Evolutionary conservation across 768 basidiomycete species (phyloP).

Genomic region (Lactarius vividus): DNA sequence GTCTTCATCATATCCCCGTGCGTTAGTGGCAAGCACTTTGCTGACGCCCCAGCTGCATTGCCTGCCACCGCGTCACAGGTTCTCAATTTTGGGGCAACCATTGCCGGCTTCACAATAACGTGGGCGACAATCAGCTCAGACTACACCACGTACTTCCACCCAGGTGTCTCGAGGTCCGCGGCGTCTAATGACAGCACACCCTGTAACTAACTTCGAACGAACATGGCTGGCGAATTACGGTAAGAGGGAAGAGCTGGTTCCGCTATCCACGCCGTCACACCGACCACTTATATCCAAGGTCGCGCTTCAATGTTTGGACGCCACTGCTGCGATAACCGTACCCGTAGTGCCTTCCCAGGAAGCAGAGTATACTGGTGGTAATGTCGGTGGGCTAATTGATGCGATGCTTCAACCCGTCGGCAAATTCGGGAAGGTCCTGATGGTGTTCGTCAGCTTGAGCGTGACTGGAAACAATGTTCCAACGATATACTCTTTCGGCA

Average conservation of each 20-base stretch:
- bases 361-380: slow-evolving; percentile 50
- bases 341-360: slow-evolving; percentile 55
- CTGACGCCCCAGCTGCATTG: too few relatives aligned
- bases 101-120: too few relatives aligned
- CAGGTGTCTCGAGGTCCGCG: too few relatives aligned
- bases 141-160: too few relatives aligned
- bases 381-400: slow-evolving; percentile 59
- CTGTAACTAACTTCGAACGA: not conserved
- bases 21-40: too few relatives aligned
- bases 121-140: too few relatives aligned
- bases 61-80: too few relatives aligned
- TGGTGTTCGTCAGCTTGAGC: too few relatives aligned
- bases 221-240: slow-evolving; percentile 55
- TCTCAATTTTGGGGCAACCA: too few relatives aligned
- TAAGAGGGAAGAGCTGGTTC: slow-evolving; percentile 36
- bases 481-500: too few relatives aligned
- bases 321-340: slow-evolving; percentile 60
- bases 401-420: slow-evolving; percentile 61
- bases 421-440: slow-evolving; percentile 70
- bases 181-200: too few relatives aligned
- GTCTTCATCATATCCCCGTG: slow-evolving; percentile 70
- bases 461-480: too few relatives aligned
- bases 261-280: slow-evolving; percentile 12
- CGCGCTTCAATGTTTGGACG: slow-evolving; percentile 56
- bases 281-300: slow-evolving; percentile 30